Percentiles rank a stretch among this genome's conserved stretches.
These are phyloP conservation scores for Oidiodendron maius DNA, from an alignment of 495 filamentous ascomycete species.

Conservation along the genomic window DNA sequence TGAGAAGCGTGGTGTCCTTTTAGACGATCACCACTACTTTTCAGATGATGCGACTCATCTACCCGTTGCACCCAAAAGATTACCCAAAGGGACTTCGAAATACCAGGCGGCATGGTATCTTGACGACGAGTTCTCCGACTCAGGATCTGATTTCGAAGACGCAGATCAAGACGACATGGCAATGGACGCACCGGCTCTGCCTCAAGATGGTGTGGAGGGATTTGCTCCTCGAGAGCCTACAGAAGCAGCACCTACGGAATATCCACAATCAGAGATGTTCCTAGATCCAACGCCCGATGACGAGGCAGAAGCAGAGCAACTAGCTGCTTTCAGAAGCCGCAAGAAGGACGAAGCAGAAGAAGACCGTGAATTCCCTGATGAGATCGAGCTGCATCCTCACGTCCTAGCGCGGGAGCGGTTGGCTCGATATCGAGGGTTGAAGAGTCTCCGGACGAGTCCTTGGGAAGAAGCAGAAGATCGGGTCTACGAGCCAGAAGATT, in stretches of 20 bases:
- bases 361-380: conserved; percentile 92
- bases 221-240: conserved; percentile 62
- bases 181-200: conserved; percentile 39
- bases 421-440: conserved; percentile 80
- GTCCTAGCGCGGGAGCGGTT: conserved; percentile 81
- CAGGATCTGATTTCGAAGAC: conserved; percentile 77
- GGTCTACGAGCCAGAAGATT: conserved; percentile 81
- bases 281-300: conserved; percentile 81
- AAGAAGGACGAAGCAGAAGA: conserved; percentile 76
- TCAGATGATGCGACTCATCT: conserved; percentile 77
- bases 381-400: conserved; percentile 88
- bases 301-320: conserved; percentile 62
- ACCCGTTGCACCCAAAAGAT: conserved; percentile 57
- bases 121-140: conserved; percentile 67
- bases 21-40: conserved; percentile 98
- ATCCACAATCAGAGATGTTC: conserved; percentile 86
- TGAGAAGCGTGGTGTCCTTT: conserved; percentile 68
- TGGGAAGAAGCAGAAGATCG: conserved; percentile 89
- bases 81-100: conserved; percentile 86
- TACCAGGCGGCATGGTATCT: conserved; percentile 95
- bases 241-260: conserved; percentile 77
- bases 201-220: conserved; percentile 76
- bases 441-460: conserved; percentile 74
- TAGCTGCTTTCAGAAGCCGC: conserved; percentile 71
- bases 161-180: conserved; percentile 44